Percentiles rank a stretch among this genome's conserved stretches.
Conservation (phyloP, 2,329 filamentous ascomycete genomes). For the Fusarium gaditjirri region DNA sequence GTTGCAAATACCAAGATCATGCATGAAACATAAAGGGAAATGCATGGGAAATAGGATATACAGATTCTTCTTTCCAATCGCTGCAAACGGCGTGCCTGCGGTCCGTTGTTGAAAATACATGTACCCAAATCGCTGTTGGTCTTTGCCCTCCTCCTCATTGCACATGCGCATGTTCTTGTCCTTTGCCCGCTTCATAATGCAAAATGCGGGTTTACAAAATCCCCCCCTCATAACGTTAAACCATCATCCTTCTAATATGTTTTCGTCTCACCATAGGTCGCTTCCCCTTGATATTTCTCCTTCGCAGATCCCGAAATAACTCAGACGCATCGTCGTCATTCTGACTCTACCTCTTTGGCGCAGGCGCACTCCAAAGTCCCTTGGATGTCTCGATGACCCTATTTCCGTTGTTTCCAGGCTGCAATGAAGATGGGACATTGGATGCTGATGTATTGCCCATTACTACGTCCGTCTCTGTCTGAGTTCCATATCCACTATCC, state of each 20-base stretch:
- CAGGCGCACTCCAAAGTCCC: slow-evolving; percentile 65
- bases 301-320: neutral
- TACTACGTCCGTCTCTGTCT: slow-evolving; percentile 51
- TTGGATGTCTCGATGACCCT: slow-evolving; percentile 71
- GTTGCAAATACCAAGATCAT: neutral
- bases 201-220: neutral
- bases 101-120: slow-evolving; percentile 18
- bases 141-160: neutral
- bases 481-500: slow-evolving; percentile 63
- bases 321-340: neutral
- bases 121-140: slow-evolving; percentile 4
- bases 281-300: neutral
- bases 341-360: slow-evolving; percentile 41
- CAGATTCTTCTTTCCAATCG: neutral
- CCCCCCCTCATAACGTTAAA: slow-evolving; percentile 1
- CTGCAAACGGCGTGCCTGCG: slow-evolving; percentile 32
- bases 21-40: neutral
- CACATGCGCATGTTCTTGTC: neutral
- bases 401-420: slow-evolving; percentile 66
- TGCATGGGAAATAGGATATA: slow-evolving; percentile 4
- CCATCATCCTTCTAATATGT: slow-evolving; percentile 5
- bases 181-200: neutral
- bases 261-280: neutral
- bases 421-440: slow-evolving; percentile 61
- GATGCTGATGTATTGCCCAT: slow-evolving; percentile 58